Evolutionary conservation across 1,284 basidiomycete genomes (phyloP).

Genomic region (Spongispora temasekensis): DNA sequence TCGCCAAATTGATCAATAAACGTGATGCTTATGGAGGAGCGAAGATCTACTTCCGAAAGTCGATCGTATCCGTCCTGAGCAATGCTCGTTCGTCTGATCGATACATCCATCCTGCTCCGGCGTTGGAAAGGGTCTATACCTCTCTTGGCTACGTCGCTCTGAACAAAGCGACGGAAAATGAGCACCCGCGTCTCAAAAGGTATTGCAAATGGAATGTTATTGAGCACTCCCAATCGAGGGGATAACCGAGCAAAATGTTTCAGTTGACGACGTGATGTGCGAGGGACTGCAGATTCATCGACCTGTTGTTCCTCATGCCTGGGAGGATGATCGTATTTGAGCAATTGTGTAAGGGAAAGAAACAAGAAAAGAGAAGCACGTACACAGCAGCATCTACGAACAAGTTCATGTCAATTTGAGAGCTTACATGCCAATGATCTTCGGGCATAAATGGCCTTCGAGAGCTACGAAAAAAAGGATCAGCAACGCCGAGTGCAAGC

Average conservation of each 20-base stretch:
- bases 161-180: slow-evolving; percentile 86
- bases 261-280: slow-evolving; percentile 65
- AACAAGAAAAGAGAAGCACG: neutral
- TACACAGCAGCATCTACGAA: slow-evolving; percentile 92
- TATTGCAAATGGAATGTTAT: slow-evolving; percentile 96
- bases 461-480: slow-evolving; percentile 55
- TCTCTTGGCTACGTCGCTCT: slow-evolving; percentile 50
- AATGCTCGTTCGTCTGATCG: slow-evolving; percentile 73
- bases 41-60: slow-evolving; percentile 77
- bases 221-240: slow-evolving; percentile 87
- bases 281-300: slow-evolving; percentile 27
- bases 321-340: neutral
- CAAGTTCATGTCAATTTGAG: slow-evolving; percentile 74
- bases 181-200: slow-evolving; percentile 90
- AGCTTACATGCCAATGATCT: slow-evolving; percentile 88
- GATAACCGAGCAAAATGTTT: slow-evolving; percentile 68
- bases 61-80: slow-evolving; percentile 88
- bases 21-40: slow-evolving; percentile 79
- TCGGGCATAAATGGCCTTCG: slow-evolving; percentile 76
- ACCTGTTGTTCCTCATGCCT: slow-evolving; percentile 64
- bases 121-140: slow-evolving; percentile 18
- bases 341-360: neutral
- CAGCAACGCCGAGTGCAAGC: neutral
- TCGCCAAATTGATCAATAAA: slow-evolving; percentile 92
- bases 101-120: slow-evolving; percentile 47